phyloP scores from a whole-genome alignment of 768 basidiomycete species.

The Tylopilus vinaceipallidus region DNA sequence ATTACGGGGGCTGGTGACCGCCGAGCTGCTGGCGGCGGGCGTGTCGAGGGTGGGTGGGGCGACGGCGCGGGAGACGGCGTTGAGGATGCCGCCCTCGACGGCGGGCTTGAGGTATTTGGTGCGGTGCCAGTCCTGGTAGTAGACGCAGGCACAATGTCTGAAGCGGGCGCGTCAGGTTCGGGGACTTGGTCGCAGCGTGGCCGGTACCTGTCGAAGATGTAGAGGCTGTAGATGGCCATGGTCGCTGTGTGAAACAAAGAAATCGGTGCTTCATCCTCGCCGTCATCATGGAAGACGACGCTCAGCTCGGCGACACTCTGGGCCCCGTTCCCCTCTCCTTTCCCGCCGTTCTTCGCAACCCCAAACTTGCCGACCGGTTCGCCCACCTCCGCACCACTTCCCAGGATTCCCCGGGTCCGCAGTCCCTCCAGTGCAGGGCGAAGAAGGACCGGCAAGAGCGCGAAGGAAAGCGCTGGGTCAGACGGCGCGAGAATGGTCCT shows the following conservation, averaged over 20 bases:
- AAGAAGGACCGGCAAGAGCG: constrained; percentile 58
- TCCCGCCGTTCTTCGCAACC: constrained; percentile 64
- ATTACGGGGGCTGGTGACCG: constrained; percentile 59
- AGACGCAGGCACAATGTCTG: constrained; percentile 90
- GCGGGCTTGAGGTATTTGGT: constrained; percentile 72
- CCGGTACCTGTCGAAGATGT: constrained; percentile 90
- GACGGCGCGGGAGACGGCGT: constrained; percentile 76
- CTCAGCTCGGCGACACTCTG: neutral
- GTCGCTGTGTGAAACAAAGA: neutral
- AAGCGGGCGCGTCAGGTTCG: neutral
- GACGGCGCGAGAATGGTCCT: constrained; percentile 75
- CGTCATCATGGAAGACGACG: constrained; percentile 13
- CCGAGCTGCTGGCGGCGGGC: constrained; percentile 35
- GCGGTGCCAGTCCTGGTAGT: constrained; percentile 95
- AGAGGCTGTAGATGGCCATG: constrained; percentile 91
- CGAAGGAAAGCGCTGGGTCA: constrained; percentile 75
- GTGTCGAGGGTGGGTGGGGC: constrained; percentile 34
- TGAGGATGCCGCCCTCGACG: constrained; percentile 67
- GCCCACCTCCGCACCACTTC: constrained; percentile 44
- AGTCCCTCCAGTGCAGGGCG: constrained; percentile 10
- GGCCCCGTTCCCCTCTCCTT: constrained; percentile 60
- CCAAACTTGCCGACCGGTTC: constrained; percentile 50
- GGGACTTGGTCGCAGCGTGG: neutral
- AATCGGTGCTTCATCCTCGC: neutral
- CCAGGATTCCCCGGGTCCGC: constrained; percentile 2